Evolutionary conservation across 306 rosid genomes (phyloP).

Genomic region (Malus orientalis): DNA sequence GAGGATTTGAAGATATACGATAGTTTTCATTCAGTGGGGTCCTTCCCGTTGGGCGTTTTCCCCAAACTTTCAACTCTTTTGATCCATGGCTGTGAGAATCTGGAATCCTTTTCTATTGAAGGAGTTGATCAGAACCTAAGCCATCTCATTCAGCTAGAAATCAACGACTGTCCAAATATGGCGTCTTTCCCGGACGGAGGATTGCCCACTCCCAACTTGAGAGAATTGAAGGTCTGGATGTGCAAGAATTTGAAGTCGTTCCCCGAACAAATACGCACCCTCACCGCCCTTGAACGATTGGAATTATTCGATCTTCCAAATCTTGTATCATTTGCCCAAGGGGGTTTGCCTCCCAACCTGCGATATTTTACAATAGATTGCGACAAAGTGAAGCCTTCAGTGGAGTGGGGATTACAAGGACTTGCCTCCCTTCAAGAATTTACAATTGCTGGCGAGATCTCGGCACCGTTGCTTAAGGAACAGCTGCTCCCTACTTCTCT

Average conservation of each 20-base stretch:
- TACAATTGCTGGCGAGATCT: no score
- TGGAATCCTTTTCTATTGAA: constrained; percentile 22
- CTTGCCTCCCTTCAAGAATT: no score
- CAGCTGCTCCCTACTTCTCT: no score
- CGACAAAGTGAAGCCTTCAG: no score
- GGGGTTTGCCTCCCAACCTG: no score
- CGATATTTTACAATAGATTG: no score
- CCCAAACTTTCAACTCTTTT: neutral
- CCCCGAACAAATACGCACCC: neutral
- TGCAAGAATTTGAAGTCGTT: neutral
- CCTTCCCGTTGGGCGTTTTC: neutral
- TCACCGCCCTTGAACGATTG: no score
- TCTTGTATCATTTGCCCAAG: no score
- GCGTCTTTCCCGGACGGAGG: constrained; percentile 22
- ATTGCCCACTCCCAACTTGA: constrained; percentile 19
- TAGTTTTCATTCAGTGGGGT: neutral
- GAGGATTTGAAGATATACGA: rapidly evolving
- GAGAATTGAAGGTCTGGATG: rapidly evolving
- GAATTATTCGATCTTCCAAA: no score
- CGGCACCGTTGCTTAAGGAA: no score
- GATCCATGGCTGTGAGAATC: neutral
- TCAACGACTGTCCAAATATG: constrained; percentile 25
- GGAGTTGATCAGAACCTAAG: neutral
- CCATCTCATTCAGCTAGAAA: neutral
- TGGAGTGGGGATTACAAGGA: no score